Evolutionary conservation across 768 basidiomycete genomes (phyloP), one percentile per base, ranked within the genome.

Genomic region (Termitomyces bulborhizus): DNA sequence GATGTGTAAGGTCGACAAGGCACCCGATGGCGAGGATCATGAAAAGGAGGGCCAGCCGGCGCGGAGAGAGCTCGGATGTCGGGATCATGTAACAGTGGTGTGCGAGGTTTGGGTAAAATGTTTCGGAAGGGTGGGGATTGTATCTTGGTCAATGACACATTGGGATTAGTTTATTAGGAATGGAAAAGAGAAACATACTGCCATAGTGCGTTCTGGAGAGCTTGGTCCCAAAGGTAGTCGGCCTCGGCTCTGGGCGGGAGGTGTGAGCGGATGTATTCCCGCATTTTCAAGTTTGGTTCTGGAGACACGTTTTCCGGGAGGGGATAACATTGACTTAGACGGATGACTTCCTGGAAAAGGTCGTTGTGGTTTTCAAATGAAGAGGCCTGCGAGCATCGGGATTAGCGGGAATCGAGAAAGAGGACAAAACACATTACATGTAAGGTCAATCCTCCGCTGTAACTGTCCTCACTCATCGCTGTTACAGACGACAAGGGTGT

Each of bases 11-110:
- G 67, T 88, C 85, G 34, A 87, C 85, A 45, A 84, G 74, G 53
- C 80, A 80, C 29, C 85, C 86, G 37, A 88, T 81, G 27, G 86
- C 83, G 55, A 88, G 73, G 58, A 88, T 83, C 76, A 88, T 84
- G 62, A 83, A 77, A 57, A 87, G 73, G 27, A 88, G 75, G 11
- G 84, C 80, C 4, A 88, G 75, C 34, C 85, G 75, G 50, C 85
- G 78, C 24, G 86, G 81, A 59, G 80, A 82, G 46, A 86, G 73
- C 40, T 80, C 77, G 51, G 74, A 63, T 31, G 75, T 67, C 40
- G 80, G 71, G 21, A 75, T 75, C 18, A 75, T 76, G 69, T 86
- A 88, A 46, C 83, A 80, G 65, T 85, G 83, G 59, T 85, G 81
- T 2, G 81, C 72, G 48, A 86, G 74, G 63, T 83, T 85, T 39